A percentile compares a stretch with the other conserved stretches of the same genome.
These are phyloP conservation scores for Chytriomyces confervae DNA, from an alignment of 192 early-diverging fungal genomes.

Conservation along the genomic window DNA sequence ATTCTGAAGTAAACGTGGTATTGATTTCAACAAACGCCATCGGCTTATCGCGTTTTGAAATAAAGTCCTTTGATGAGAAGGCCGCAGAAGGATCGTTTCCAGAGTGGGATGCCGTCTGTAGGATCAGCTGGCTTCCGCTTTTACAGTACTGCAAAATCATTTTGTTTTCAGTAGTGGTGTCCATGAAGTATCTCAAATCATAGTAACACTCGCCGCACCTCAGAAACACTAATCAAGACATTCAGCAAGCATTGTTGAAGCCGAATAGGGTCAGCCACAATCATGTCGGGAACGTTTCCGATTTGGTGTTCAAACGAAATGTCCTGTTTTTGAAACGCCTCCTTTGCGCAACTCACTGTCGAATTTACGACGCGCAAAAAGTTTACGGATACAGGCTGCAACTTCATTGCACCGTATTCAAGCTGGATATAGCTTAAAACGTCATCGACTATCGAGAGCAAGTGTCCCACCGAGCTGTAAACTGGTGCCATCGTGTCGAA, in stretches of 20 bases:
- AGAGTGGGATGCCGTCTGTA: background rate
- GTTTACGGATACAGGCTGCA: constrained; percentile 2
- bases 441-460: constrained; percentile 24
- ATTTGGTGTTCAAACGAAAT: constrained; percentile 7
- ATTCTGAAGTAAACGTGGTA: background rate
- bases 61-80: background rate
- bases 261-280: constrained; percentile 12
- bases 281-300: constrained; percentile 7
- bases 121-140: background rate
- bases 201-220: constrained; percentile 3
- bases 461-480: background rate
- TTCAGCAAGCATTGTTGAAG: constrained; percentile 25
- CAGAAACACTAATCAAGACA: background rate
- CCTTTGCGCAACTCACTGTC: background rate
- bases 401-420: background rate
- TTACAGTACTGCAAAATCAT: background rate
- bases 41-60: background rate
- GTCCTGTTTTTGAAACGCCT: background rate
- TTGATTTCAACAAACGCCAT: background rate
- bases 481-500: background rate
- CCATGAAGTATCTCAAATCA: background rate
- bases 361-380: background rate
- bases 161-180: background rate
- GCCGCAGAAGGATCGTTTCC: background rate
- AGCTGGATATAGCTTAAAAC: constrained; percentile 24